These are phyloP conservation scores for Miscanthus sacchariflorus DNA, from an alignment of 202 grass and related monocot species.

Conservation along the genomic window DNA sequence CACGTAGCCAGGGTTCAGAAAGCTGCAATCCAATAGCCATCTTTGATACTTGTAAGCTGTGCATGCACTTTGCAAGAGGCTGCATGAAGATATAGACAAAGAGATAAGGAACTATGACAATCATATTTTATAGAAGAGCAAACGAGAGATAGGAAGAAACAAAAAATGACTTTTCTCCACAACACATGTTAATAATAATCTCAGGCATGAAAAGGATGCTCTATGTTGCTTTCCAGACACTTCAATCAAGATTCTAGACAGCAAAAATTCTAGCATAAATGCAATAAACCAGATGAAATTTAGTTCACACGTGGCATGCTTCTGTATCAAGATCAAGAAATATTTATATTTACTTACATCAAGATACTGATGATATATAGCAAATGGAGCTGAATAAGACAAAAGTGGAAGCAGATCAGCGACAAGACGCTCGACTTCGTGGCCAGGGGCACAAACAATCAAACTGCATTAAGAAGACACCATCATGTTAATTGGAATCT, in stretches of 20 bases:
- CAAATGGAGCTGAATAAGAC: conserved; percentile 94
- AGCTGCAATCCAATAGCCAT: conserved; percentile 84
- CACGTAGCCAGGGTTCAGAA: conserved; percentile 94
- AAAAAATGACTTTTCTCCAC: neutral
- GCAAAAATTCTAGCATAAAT: neutral
- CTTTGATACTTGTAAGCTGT: conserved; percentile 77
- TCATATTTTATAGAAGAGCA: neutral
- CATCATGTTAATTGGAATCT: conserved; percentile 29
- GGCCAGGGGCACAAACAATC: conserved; percentile 82
- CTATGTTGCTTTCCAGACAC: neutral
- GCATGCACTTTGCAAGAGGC: conserved; percentile 94
- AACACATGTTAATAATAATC: neutral
- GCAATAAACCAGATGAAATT: neutral
- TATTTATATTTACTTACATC: conserved; percentile 75
- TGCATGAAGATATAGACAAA: conserved; percentile 43
- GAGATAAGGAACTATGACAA: conserved; percentile 13
- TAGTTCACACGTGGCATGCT: neutral
- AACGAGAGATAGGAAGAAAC: conserved; percentile 5
- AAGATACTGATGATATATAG: conserved; percentile 92
- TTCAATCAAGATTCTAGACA: neutral
- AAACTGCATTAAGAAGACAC: conserved; percentile 68
- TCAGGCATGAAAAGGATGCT: conserved; percentile 29
- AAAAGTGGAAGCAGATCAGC: conserved; percentile 85
- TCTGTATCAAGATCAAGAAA: conserved; percentile 5
- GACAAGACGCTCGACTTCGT: conserved; percentile 74